phyloP scores from a whole-genome alignment of 2,329 filamentous ascomycete genomes.

The Verticillium dahliae region DNA sequence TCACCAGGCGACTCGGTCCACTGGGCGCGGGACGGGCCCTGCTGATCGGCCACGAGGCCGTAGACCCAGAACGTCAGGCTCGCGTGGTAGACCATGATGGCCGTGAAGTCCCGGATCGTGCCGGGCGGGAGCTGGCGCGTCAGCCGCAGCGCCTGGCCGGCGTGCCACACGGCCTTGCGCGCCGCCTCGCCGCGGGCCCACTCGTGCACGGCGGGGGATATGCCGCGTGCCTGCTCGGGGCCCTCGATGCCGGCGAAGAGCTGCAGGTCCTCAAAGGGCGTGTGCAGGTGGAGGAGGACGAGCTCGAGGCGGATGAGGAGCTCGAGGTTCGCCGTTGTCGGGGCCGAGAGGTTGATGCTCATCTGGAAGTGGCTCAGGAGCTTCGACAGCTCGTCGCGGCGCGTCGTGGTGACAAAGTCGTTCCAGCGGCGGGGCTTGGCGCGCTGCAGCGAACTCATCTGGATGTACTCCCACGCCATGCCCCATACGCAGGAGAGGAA shows the following conservation, averaged over 20 bases:
- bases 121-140: slow-evolving; percentile 11
- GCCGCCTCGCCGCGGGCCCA: slow-evolving; percentile 28
- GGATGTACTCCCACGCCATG: slow-evolving; percentile 21
- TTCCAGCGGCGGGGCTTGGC: slow-evolving; percentile 18
- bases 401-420: slow-evolving; percentile 16
- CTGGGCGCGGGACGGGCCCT: neutral
- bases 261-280: slow-evolving; percentile 34
- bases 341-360: slow-evolving; percentile 1
- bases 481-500: slow-evolving; percentile 18
- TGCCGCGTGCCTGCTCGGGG: slow-evolving; percentile 26
- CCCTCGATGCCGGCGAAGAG: slow-evolving; percentile 35
- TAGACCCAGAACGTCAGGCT: slow-evolving; percentile 20
- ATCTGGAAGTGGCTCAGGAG: slow-evolving; percentile 15
- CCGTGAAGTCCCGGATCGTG: slow-evolving; percentile 14
- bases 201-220: slow-evolving; percentile 23
- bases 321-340: slow-evolving; percentile 9
- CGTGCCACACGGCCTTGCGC: slow-evolving; percentile 21
- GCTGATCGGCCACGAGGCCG: slow-evolving; percentile 5
- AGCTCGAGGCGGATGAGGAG: slow-evolving; percentile 24
- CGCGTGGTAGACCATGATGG: slow-evolving; percentile 20
- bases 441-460: slow-evolving; percentile 17
- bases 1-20: neutral
- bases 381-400: slow-evolving; percentile 20
- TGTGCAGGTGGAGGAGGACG: slow-evolving; percentile 27
- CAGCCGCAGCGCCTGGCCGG: slow-evolving; percentile 18